Conservation (phyloP, 228 moss, liverwort and hornwort species). For the Sphagnum magellanicum region DNA sequence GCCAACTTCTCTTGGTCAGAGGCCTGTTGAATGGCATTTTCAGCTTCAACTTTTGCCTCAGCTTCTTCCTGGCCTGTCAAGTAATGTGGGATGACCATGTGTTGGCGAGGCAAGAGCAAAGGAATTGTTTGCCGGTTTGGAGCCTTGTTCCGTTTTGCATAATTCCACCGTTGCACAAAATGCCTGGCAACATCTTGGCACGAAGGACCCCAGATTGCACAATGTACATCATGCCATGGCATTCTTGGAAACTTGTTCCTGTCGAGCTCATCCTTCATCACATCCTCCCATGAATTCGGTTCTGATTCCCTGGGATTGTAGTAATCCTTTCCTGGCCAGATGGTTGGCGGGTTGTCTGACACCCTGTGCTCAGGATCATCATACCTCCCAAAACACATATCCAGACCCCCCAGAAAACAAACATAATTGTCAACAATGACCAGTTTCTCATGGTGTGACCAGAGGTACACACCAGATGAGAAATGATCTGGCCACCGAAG, state of each 20-base stretch:
- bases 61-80: constrained; percentile 40
- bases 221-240: constrained; percentile 56
- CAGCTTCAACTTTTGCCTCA: constrained; percentile 41
- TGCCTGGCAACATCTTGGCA: constrained; percentile 45
- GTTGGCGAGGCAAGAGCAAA: constrained; percentile 33
- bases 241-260: constrained; percentile 37
- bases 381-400: constrained; percentile 41
- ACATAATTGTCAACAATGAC: constrained; percentile 43
- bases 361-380: constrained; percentile 35
- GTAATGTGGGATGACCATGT: constrained; percentile 52
- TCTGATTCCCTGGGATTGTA: constrained; percentile 53
- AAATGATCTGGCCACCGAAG: constrained; percentile 48
- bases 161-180: constrained; percentile 52
- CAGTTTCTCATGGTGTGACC: constrained; percentile 56
- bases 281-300: constrained; percentile 49
- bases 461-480: constrained; percentile 47
- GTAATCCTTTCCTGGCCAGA: constrained; percentile 51
- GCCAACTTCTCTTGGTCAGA: constrained; percentile 23
- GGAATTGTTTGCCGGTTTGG: constrained; percentile 33
- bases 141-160: constrained; percentile 46
- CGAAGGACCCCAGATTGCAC: constrained; percentile 47
- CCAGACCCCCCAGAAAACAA: constrained; percentile 45
- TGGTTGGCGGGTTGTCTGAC: constrained; percentile 35
- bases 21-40: constrained; percentile 35
- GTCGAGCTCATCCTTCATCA: constrained; percentile 50